Conservation (phyloP, 2,329 filamentous ascomycete genomes). For the Clonostachys rosea region DNA sequence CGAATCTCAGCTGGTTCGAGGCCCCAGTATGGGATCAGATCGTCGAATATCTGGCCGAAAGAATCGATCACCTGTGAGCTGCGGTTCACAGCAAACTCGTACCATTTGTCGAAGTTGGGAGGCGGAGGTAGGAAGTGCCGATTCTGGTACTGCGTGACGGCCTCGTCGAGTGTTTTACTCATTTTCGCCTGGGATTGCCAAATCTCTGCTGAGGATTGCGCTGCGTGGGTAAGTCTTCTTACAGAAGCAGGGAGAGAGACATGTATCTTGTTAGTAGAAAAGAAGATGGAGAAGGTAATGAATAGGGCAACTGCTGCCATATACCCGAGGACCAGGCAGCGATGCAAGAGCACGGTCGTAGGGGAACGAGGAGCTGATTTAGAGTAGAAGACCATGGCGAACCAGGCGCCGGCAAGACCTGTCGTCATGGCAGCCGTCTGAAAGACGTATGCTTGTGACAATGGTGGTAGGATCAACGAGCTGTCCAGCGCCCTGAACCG, state of each 20-base stretch:
- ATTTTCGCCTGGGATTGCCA: constrained; percentile 11
- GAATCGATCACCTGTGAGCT: constrained; percentile 68
- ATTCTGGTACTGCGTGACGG: constrained; percentile 34
- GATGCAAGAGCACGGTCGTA: constrained; percentile 4
- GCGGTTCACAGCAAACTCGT: constrained; percentile 59
- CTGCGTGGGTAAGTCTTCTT: constrained; percentile 6
- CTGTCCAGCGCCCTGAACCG: constrained; percentile 1
- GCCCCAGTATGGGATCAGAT: constrained; percentile 74
- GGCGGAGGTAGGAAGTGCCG: constrained; percentile 61
- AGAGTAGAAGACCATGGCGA: not conserved
- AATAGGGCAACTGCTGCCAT: constrained; percentile 3
- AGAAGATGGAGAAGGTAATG: constrained; percentile 4
- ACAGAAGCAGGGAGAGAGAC: constrained; percentile 4
- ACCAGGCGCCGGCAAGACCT: not conserved
- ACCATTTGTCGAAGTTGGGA: constrained; percentile 77
- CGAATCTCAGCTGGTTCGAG: constrained; percentile 61
- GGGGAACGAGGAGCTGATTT: not conserved
- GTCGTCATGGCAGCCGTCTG: not conserved
- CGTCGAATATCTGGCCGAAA: constrained; percentile 69
- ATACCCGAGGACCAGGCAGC: constrained; percentile 8
- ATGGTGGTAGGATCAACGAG: constrained; percentile 1
- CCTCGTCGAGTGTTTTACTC: constrained; percentile 15
- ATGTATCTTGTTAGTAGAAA: not conserved
- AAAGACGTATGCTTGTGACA: not conserved
- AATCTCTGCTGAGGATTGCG: not conserved